A percentile compares a stretch with the other conserved stretches of the same genome.
Conservation (phyloP, 1,284 basidiomycete genomes). For the Microbotryum scabiosae region DNA sequence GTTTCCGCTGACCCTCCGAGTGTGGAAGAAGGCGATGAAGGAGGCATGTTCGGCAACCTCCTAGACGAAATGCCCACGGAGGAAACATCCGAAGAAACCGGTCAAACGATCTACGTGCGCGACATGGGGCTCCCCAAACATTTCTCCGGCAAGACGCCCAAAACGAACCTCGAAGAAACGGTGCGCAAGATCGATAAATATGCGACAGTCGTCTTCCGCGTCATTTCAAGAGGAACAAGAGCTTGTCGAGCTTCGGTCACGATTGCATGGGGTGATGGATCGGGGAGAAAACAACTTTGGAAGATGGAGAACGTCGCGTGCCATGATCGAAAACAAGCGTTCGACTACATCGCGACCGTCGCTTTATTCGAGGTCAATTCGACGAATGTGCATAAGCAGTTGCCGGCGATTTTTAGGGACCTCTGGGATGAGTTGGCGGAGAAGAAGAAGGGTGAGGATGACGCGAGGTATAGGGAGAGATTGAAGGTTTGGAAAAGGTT, state of each 20-base stretch:
- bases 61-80: constrained; percentile 59
- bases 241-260: constrained; percentile 61
- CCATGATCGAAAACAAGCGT: constrained; percentile 65
- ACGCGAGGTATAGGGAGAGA: constrained; percentile 54
- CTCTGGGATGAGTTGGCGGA: constrained; percentile 87
- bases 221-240: constrained; percentile 58
- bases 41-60: constrained; percentile 59
- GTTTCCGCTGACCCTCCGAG: constrained; percentile 5
- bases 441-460: constrained; percentile 54
- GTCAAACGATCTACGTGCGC: constrained; percentile 55
- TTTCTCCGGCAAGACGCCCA: constrained; percentile 62
- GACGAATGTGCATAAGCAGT: constrained; percentile 39
- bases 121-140: constrained; percentile 74
- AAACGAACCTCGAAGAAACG: constrained; percentile 56
- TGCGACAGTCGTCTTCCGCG: constrained; percentile 59
- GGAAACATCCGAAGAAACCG: constrained; percentile 43
- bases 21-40: constrained; percentile 26
- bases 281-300: constrained; percentile 56
- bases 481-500: constrained; percentile 51
- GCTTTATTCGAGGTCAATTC: constrained; percentile 50
- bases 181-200: constrained; percentile 57
- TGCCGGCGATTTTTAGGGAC: constrained; percentile 77
- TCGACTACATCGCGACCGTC: constrained; percentile 80
- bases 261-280: constrained; percentile 52
- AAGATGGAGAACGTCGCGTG: constrained; percentile 80